These are phyloP conservation scores for Apiosordaria backusii DNA, from an alignment of 495 filamentous ascomycete genomes.

Conservation along the genomic window DNA sequence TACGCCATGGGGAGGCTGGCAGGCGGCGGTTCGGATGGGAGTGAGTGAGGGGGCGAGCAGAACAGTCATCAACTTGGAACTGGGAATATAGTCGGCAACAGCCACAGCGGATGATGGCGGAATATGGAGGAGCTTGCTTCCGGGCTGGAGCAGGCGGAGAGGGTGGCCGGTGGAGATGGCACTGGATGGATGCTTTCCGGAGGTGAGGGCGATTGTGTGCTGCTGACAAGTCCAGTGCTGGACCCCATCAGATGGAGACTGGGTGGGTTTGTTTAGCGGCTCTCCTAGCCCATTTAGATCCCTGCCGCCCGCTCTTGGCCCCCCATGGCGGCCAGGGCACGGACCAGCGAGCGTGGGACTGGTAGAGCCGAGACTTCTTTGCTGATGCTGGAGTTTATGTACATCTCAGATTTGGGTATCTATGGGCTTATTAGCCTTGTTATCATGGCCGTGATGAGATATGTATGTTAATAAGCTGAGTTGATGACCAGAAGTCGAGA, in stretches of 20 bases:
- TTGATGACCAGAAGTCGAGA: no score
- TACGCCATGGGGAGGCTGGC: slow-evolving; percentile 44
- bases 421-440: no score
- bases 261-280: not conserved
- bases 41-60: not conserved
- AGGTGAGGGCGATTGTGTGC: slow-evolving; percentile 5
- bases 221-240: not conserved
- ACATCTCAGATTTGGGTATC: not conserved
- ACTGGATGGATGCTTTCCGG: slow-evolving; percentile 3
- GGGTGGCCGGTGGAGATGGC: slow-evolving; percentile 3
- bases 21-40: slow-evolving; percentile 4
- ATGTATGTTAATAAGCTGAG: no score
- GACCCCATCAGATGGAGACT: not conserved
- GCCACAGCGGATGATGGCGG: not conserved
- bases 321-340: not conserved
- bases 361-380: not conserved
- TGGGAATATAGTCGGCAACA: not conserved
- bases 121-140: not conserved
- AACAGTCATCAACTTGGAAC: not conserved
- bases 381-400: not conserved
- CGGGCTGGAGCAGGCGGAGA: not conserved
- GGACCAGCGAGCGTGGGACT: not conserved
- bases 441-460: no score
- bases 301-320: not conserved
- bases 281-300: slow-evolving; percentile 1